Percentiles rank a stretch among this genome's conserved stretches.
These are phyloP conservation scores for Fusarium circinatum DNA, from an alignment of 2,329 filamentous ascomycete species.

Conservation along the genomic window DNA sequence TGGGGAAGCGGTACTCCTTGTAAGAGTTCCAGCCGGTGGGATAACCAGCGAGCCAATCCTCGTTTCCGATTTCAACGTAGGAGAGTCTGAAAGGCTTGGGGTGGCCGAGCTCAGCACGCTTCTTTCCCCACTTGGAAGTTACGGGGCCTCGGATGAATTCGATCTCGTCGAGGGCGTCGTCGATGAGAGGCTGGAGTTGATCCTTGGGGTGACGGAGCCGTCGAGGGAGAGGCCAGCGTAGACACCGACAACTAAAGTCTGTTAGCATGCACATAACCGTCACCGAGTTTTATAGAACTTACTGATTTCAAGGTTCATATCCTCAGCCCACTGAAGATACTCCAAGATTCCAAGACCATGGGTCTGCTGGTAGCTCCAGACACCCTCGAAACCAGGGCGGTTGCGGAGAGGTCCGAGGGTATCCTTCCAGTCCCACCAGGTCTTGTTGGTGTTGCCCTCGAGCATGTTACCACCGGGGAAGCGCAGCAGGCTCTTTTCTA, in stretches of 20 bases:
- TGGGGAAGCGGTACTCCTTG: slow-evolving; percentile 65
- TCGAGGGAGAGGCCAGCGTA: slow-evolving; percentile 67
- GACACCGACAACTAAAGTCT: slow-evolving; percentile 60
- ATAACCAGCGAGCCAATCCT: slow-evolving; percentile 69
- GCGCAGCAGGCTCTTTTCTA: slow-evolving; percentile 63
- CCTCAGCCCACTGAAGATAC: slow-evolving; percentile 69
- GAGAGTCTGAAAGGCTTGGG: slow-evolving; percentile 68
- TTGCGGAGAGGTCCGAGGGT: slow-evolving; percentile 64
- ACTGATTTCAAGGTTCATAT: slow-evolving; percentile 66
- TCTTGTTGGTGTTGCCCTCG: slow-evolving; percentile 56
- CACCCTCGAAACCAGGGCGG: slow-evolving; percentile 64
- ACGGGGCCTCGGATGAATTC: slow-evolving; percentile 69
- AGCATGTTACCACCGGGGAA: slow-evolving; percentile 75
- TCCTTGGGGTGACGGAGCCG: slow-evolving; percentile 61
- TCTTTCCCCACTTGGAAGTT: slow-evolving; percentile 65
- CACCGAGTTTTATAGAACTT: neutral
- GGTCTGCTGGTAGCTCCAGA: slow-evolving; percentile 71
- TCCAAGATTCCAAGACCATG: slow-evolving; percentile 71
- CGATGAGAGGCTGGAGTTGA: slow-evolving; percentile 65
- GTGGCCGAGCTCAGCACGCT: slow-evolving; percentile 68
- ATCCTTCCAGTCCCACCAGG: slow-evolving; percentile 63
- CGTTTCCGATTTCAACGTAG: slow-evolving; percentile 75
- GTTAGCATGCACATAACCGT: neutral
- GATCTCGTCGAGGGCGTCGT: slow-evolving; percentile 70
- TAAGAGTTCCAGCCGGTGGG: slow-evolving; percentile 58